phyloP scores from a whole-genome alignment of 2,329 filamentous ascomycete species.

The Penicillium hordei region DNA sequence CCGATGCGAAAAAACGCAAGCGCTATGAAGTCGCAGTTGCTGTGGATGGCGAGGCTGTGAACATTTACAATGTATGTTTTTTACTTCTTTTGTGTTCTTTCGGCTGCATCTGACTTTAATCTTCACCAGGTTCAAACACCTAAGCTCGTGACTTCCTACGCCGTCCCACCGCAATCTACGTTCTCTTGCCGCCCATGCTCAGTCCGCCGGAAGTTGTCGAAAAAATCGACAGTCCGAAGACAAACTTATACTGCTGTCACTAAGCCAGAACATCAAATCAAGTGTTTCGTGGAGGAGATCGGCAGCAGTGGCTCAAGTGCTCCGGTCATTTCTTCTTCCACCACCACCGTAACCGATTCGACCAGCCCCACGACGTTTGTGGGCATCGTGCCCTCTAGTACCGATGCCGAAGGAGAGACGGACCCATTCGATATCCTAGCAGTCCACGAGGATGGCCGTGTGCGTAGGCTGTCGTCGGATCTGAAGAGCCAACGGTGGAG shows the following conservation, averaged over 20 bases:
- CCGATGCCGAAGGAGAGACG: slow-evolving; percentile 25
- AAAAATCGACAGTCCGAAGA: slow-evolving; percentile 48
- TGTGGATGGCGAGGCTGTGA: slow-evolving; percentile 61
- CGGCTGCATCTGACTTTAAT: slow-evolving; percentile 6
- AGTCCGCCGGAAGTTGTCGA: slow-evolving; percentile 52
- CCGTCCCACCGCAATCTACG: slow-evolving; percentile 59
- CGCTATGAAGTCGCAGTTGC: slow-evolving; percentile 61
- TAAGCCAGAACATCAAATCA: slow-evolving; percentile 51
- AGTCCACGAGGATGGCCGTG: slow-evolving; percentile 46
- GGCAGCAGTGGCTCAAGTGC: slow-evolving; percentile 32
- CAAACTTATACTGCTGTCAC: slow-evolving; percentile 57
- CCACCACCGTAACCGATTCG: slow-evolving; percentile 40
- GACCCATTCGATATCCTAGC: slow-evolving; percentile 43
- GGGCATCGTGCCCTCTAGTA: slow-evolving; percentile 36
- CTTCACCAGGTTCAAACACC: slow-evolving; percentile 58
- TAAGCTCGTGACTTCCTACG: slow-evolving; percentile 60
- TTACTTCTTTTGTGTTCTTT: not conserved
- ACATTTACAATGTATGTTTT: slow-evolving; percentile 59
- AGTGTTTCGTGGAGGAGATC: slow-evolving; percentile 56
- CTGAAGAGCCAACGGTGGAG: slow-evolving; percentile 43
- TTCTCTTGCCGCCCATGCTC: slow-evolving; percentile 61
- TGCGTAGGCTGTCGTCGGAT: slow-evolving; percentile 43
- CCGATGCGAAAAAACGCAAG: slow-evolving; percentile 59
- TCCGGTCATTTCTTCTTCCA: slow-evolving; percentile 40
- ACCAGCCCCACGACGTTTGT: slow-evolving; percentile 41